Conservation (phyloP, 2,329 filamentous ascomycete genomes). For the Emydomyces testavorans region DNA sequence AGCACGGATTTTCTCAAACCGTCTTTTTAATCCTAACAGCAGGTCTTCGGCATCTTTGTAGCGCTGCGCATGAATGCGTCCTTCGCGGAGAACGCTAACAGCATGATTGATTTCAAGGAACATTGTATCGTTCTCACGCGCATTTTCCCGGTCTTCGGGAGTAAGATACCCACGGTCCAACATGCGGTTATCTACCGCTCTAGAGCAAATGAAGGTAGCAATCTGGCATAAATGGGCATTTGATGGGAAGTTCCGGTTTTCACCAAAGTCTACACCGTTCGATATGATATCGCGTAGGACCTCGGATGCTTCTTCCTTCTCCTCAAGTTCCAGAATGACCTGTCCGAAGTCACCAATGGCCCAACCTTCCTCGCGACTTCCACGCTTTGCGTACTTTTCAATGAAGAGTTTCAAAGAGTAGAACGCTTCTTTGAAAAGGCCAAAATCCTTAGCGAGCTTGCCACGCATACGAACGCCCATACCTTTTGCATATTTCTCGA, state of each 20-base stretch:
- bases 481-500: constrained; percentile 6
- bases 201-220: constrained; percentile 3
- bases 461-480: constrained; percentile 10
- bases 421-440: constrained; percentile 8
- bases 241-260: not conserved
- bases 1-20: constrained; percentile 3
- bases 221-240: constrained; percentile 4
- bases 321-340: constrained; percentile 9
- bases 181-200: constrained; percentile 6
- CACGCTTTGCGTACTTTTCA: constrained; percentile 8
- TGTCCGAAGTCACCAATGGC: constrained; percentile 9
- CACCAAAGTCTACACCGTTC: not conserved
- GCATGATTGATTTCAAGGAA: constrained; percentile 10
- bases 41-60: constrained; percentile 1
- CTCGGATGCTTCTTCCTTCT: not conserved
- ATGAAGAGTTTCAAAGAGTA: constrained; percentile 9
- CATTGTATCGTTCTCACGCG: constrained; percentile 7
- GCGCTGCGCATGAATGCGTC: not conserved
- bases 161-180: not conserved
- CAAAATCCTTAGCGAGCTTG: constrained; percentile 10
- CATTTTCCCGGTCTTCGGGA: constrained; percentile 1
- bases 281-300: not conserved
- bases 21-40: constrained; percentile 1
- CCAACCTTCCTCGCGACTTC: constrained; percentile 10
- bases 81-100: constrained; percentile 8